phyloP scores from a whole-genome alignment of 2,329 filamentous ascomycete species.

The Cytospora paraplurivora region DNA sequence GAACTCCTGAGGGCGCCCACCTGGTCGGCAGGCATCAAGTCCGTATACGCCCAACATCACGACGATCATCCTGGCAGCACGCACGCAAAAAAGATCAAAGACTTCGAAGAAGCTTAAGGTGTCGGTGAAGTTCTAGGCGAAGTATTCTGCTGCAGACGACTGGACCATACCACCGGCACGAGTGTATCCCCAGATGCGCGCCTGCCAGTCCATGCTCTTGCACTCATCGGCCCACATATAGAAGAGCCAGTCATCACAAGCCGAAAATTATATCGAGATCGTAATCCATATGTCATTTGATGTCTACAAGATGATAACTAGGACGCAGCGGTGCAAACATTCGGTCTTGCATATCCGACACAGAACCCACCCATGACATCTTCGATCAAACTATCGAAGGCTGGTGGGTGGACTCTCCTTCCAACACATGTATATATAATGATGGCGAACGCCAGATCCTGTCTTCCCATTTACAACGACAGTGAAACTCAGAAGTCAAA shows the following conservation, averaged over 20 bases:
- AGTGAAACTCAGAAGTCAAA: not conserved
- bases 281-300: no score
- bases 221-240: constrained; percentile 71
- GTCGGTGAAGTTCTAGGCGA: constrained; percentile 78
- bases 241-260: constrained; percentile 51
- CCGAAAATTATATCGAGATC: no score
- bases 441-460: not conserved
- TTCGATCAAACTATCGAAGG: no score
- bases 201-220: constrained; percentile 64
- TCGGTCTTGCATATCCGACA: no score
- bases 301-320: no score
- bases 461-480: not conserved
- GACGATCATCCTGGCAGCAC: no score
- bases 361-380: no score
- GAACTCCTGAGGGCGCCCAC: no score
- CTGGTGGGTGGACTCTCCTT: no score
- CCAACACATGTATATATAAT: not conserved
- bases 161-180: constrained; percentile 74
- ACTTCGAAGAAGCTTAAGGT: constrained; percentile 68
- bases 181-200: constrained; percentile 77
- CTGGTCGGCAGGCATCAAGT: no score
- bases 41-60: no score
- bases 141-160: constrained; percentile 77
- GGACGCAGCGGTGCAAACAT: no score
- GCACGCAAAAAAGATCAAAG: constrained; percentile 63